Evolutionary conservation across 169 alveolate species (phyloP).

Genomic region (Amoebophrya sp.): DNA sequence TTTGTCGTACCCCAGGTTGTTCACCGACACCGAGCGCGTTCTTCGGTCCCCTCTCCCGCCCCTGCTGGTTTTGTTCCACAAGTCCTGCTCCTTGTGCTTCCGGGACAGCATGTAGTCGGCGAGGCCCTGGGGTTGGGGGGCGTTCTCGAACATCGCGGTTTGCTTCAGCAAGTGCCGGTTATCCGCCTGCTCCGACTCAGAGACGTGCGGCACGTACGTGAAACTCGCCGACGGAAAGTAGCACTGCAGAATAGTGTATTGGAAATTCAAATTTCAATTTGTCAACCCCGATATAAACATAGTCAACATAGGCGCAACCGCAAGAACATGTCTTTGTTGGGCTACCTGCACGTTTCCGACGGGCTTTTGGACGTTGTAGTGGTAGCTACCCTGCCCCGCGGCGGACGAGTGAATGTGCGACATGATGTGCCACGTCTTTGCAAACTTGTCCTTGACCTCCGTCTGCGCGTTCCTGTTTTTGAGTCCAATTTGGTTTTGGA

Average conservation of each 20-base stretch:
- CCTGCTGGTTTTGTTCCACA: not conserved
- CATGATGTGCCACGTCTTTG: not conserved
- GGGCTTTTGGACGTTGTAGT: not conserved
- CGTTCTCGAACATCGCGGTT: not conserved
- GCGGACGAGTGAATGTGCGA: not conserved
- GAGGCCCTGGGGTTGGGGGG: not conserved
- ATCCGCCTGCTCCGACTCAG: not conserved
- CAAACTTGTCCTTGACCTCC: not conserved
- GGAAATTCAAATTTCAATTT: no score
- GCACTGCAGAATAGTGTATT: no score
- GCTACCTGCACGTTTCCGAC: not conserved
- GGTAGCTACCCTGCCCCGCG: not conserved
- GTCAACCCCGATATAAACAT: no score
- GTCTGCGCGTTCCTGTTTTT: not conserved
- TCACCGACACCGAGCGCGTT: not conserved
- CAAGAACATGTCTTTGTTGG: not conserved
- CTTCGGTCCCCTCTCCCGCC: not conserved
- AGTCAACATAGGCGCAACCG: not conserved
- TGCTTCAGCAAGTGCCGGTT: not conserved
- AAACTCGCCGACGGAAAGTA: not conserved
- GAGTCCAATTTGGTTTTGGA: no score
- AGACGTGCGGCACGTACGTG: not conserved
- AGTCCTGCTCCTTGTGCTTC: not conserved
- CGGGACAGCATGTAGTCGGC: not conserved
- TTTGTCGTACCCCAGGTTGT: not conserved